Base-by-base conservation (phyloP, 2,329 filamentous ascomycete genomes). In the Neopestalotiopsis rosae region DNA sequence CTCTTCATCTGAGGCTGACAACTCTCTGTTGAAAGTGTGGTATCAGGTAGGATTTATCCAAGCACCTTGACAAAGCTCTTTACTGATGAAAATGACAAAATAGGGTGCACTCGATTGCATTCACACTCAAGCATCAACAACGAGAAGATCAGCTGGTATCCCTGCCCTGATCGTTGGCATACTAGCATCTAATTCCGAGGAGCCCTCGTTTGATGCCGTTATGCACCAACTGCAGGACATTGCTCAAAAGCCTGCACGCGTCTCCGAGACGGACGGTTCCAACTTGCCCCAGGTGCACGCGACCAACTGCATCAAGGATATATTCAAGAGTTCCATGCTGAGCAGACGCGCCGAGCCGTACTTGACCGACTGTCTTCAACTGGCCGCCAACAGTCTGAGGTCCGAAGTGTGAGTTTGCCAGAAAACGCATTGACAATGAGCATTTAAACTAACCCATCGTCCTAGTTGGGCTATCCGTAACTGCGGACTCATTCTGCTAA, bases 221-320 rank as follows among this genome's bases (percentile, higher is more conserved):
- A 90, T 97, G 77, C 76, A 79, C 5, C 88, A 89, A 42, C 84
- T 94, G 4, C 87, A 89, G 69, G 77, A 80, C 3, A 90, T 93
- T 66, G 89, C 90, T 5, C 80, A 84, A 30, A 79, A 82, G 28
- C 84, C 88, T 64, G 87, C 87, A 3, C 81, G 78, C 10, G 83
- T 87, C 57, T 84, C 86, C 0, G 85, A 89, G 69, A 89, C 87
- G 0, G 89, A 91, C 69, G 89, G 87, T 38, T 87, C 87, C 2
- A 91, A 92, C 56, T 82, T 98, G 4, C 92, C 94, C 0, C 95
- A 99, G 79, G 96, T 99, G 0, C 96, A 99, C 79, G 94, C 96
- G 0, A 88, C 97, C 77, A 99, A 99, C 78, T 97, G 93, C 70
- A 83, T 99, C 68, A 96, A 96, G 77, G 94, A 97, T 72, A 91